Percentiles rank a stretch among this genome's conserved stretches.
Evolutionary conservation across 2,329 filamentous ascomycete genomes (phyloP).

Genomic region (Paecilomyces variotii): DNA sequence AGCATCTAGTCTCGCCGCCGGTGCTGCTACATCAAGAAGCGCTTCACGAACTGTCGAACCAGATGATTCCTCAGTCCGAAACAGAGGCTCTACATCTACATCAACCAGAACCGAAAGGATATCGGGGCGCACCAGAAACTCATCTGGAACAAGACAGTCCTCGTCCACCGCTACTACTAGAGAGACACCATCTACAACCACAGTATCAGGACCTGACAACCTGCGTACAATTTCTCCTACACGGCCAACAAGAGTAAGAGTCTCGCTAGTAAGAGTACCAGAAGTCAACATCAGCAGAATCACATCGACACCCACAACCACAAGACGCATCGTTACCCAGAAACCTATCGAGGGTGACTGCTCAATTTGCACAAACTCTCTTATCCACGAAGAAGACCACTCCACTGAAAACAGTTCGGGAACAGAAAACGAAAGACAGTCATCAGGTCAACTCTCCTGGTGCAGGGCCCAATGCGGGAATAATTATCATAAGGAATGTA

Average conservation of each 20-base stretch:
- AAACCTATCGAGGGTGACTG: slow-evolving; percentile 6
- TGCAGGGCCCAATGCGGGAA: slow-evolving; percentile 10
- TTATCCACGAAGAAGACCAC: background rate
- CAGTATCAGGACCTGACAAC: background rate
- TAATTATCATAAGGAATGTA: slow-evolving; percentile 11
- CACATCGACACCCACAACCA: background rate
- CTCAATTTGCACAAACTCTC: slow-evolving; percentile 3
- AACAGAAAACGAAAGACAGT: background rate
- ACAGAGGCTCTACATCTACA: background rate
- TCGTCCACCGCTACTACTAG: background rate
- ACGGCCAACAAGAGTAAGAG: background rate
- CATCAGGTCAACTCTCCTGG: slow-evolving; percentile 4
- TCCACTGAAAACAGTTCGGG: background rate
- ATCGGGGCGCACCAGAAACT: background rate
- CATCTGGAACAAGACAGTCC: background rate
- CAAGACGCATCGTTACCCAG: background rate
- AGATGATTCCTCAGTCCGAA: background rate
- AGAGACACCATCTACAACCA: background rate
- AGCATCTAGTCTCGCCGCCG: background rate
- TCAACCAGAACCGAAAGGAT: background rate
- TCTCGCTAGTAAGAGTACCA: background rate
- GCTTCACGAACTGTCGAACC: background rate
- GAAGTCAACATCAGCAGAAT: background rate
- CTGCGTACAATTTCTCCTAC: background rate
- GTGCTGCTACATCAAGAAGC: background rate